phyloP scores from a whole-genome alignment of 192 early-diverging fungal genomes.

The Entomortierella lignicola region DNA sequence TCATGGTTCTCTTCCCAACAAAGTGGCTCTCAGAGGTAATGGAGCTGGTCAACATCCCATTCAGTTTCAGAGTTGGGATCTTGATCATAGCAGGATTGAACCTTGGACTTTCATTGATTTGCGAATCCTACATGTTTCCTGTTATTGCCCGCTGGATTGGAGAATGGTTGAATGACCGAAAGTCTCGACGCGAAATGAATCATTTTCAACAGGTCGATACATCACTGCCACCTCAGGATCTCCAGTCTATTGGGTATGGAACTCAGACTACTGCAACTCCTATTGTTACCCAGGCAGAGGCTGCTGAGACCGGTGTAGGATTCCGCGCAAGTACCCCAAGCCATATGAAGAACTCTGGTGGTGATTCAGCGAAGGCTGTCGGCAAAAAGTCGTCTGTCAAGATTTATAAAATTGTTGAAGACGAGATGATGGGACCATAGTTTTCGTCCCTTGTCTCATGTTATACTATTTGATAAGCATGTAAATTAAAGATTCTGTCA shows the following conservation, averaged over 20 bases:
- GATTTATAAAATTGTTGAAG: slow-evolving; percentile 55
- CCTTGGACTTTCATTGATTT: slow-evolving; percentile 58
- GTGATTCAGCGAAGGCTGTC: neutral
- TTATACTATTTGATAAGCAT: too few relatives aligned
- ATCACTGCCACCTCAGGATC: slow-evolving; percentile 6
- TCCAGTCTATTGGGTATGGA: slow-evolving; percentile 20
- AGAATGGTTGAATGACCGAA: slow-evolving; percentile 14
- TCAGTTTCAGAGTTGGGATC: slow-evolving; percentile 68
- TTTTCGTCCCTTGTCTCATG: too few relatives aligned
- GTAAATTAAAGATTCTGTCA: too few relatives aligned
- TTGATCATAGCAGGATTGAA: slow-evolving; percentile 71
- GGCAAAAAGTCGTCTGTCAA: slow-evolving; percentile 40
- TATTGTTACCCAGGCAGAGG: neutral
- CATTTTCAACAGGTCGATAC: slow-evolving; percentile 16
- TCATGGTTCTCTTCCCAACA: slow-evolving; percentile 66
- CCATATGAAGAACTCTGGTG: neutral
- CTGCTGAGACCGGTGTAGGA: neutral
- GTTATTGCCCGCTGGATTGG: slow-evolving; percentile 48
- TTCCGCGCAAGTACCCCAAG: neutral
- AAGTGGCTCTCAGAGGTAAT: slow-evolving; percentile 64
- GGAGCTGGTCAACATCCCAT: slow-evolving; percentile 73
- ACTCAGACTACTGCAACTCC: slow-evolving; percentile 11
- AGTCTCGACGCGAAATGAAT: neutral
- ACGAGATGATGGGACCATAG: slow-evolving; percentile 48
- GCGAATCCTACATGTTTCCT: slow-evolving; percentile 61